A percentile compares a stretch with the other conserved stretches of the same genome.
These are phyloP conservation scores for Oryza glumipatula DNA, from an alignment of 176 grass and related monocot species.

Conservation along the genomic window DNA sequence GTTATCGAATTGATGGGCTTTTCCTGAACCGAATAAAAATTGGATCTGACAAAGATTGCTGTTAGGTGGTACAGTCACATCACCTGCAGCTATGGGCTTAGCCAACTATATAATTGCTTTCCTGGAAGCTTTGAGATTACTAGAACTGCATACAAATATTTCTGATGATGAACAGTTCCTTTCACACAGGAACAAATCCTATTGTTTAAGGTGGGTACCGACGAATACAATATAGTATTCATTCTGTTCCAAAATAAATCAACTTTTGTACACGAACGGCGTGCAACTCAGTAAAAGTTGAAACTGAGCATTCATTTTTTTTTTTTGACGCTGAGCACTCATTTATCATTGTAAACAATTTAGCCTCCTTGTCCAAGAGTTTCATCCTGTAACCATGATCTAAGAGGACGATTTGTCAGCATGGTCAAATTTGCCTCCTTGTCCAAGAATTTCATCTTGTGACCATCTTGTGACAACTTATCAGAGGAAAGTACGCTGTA, in stretches of 20 bases:
- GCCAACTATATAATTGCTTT: not conserved
- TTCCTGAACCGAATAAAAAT: slow-evolving; percentile 1
- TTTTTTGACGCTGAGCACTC: not conserved
- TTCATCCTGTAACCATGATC: not conserved
- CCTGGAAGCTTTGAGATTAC: not conserved
- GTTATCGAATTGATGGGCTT: not conserved
- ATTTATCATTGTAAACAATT: not conserved
- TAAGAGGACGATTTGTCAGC: not conserved
- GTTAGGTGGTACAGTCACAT: not conserved
- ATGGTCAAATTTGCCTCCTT: not conserved
- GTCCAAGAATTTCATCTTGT: not conserved
- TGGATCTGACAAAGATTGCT: not conserved
- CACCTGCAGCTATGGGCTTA: not conserved
- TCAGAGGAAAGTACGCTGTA: not conserved
- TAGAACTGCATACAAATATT: not conserved
- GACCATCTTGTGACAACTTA: not conserved
- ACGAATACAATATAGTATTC: not conserved
- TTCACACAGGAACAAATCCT: not conserved
- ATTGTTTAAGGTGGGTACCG: not conserved
- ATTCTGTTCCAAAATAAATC: too few relatives aligned
- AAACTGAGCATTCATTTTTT: not conserved
- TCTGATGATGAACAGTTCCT: not conserved
- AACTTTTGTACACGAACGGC: too few relatives aligned
- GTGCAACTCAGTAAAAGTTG: not conserved
- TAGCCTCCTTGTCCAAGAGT: not conserved